Percentiles rank a stretch among this genome's conserved stretches.
phyloP scores from a whole-genome alignment of 306 rosid genomes.

The Rubus idaeus region DNA sequence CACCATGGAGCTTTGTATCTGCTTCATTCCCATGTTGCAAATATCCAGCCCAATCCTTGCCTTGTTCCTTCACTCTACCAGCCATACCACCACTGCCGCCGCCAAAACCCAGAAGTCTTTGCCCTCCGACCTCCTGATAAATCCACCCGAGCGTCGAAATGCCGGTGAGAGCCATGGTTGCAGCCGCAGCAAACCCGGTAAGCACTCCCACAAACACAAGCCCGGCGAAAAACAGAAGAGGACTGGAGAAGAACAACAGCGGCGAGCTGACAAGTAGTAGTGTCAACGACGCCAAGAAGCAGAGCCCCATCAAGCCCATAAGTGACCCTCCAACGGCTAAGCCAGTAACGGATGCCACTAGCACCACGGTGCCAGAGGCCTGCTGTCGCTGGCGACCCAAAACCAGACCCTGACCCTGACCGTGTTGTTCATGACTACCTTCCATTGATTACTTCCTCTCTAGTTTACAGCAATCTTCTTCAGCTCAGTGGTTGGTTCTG shows the following conservation, averaged over 20 bases:
- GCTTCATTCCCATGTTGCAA: constrained; percentile 12
- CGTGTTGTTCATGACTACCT: constrained; percentile 1
- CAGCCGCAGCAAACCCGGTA: constrained; percentile 23
- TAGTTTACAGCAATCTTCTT: neutral
- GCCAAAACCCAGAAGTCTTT: neutral
- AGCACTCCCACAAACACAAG: constrained; percentile 1
- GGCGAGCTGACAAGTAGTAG: constrained; percentile 28
- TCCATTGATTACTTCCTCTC: neutral
- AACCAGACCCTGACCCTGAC: neutral
- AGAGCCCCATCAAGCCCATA: constrained; percentile 31
- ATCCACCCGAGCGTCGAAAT: constrained; percentile 1
- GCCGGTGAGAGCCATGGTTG: constrained; percentile 12
- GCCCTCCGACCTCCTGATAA: constrained; percentile 10
- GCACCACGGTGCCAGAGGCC: neutral
- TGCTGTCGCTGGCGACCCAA: constrained; percentile 2
- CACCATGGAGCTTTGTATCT: neutral
- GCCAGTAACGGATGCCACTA: constrained; percentile 5
- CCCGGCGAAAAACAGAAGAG: constrained; percentile 14
- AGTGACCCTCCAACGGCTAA: constrained; percentile 27
- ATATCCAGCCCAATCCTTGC: neutral
- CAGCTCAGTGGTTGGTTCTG: neutral
- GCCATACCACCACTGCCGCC: neutral
- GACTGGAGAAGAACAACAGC: constrained; percentile 28
- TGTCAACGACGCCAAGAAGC: constrained; percentile 24
- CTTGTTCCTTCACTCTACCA: neutral